phyloP scores from a whole-genome alignment of 1,139 yeast genomes.

The Pichia sp. region DNA sequence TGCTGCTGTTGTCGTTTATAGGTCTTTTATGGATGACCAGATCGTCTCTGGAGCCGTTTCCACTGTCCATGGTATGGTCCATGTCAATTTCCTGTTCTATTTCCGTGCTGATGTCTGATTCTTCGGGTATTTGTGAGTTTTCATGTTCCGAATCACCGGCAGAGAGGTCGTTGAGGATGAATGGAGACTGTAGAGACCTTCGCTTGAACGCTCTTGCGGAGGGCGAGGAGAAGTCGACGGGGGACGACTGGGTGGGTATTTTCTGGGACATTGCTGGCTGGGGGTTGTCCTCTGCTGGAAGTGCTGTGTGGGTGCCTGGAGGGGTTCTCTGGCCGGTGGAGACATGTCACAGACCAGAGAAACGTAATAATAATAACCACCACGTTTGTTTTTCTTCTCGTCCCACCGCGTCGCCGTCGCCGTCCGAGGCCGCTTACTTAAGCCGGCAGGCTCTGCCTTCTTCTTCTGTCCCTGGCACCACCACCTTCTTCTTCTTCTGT shows the following conservation, averaged over 20 bases:
- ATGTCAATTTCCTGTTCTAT: not conserved
- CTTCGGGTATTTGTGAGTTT: not conserved
- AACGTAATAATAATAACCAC: too few species aligned
- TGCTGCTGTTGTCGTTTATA: not conserved
- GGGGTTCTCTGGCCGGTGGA: too few species aligned
- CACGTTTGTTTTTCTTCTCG: too few species aligned
- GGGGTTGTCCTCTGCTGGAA: not conserved
- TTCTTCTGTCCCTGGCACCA: too few species aligned
- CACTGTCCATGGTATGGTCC: not conserved
- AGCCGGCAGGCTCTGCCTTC: too few species aligned
- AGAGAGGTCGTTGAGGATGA: constrained; percentile 9
- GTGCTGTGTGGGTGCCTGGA: not conserved
- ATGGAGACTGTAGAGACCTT: constrained; percentile 19
- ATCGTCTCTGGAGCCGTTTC: not conserved
- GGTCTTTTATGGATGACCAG: not conserved
- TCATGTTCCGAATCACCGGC: constrained; percentile 6
- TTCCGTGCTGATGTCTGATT: not conserved
- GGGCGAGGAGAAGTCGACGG: constrained; percentile 4
- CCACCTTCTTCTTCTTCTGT: too few species aligned
- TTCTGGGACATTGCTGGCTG: constrained; percentile 3
- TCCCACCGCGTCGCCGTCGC: too few species aligned
- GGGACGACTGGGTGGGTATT: constrained; percentile 4
- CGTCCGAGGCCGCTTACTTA: too few species aligned
- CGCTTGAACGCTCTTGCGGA: constrained; percentile 13
- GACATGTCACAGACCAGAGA: too few species aligned